phyloP scores from a whole-genome alignment of 169 alveolate species.

The Plasmodium coatneyi region DNA sequence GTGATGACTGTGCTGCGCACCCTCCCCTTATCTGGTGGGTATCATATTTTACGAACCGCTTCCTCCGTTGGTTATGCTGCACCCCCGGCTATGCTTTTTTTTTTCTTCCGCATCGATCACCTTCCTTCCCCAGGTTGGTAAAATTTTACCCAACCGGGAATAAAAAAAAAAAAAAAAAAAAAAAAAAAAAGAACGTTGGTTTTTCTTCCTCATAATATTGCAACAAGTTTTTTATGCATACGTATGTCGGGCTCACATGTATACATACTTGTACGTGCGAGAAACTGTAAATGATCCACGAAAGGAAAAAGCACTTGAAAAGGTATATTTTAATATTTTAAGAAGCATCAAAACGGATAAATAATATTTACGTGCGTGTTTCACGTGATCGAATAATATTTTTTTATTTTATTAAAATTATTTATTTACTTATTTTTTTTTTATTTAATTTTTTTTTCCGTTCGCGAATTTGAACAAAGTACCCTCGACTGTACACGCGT shows the following conservation, averaged over 20 bases:
- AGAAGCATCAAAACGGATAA: neutral
- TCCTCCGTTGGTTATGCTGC: neutral
- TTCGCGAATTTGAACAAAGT: slow-evolving; percentile 6
- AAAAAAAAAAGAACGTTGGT: neutral
- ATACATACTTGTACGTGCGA: neutral
- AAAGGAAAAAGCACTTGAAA: neutral
- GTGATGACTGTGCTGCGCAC: neutral
- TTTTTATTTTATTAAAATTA: neutral
- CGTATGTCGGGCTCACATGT: neutral
- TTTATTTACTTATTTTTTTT: neutral
- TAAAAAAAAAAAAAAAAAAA: too few relatives aligned
- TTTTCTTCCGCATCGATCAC: neutral
- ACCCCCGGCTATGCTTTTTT: neutral
- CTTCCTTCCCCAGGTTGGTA: neutral
- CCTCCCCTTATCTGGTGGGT: neutral
- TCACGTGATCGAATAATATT: neutral
- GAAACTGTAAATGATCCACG: neutral
- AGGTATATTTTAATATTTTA: neutral
- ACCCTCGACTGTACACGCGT: neutral
- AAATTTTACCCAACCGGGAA: neutral
- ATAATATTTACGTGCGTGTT: neutral
- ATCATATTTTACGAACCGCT: neutral
- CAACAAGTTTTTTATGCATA: neutral
- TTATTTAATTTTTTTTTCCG: neutral
- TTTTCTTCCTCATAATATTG: neutral